phyloP scores from a whole-genome alignment of 306 rosid genomes.

The Senna tora region DNA sequence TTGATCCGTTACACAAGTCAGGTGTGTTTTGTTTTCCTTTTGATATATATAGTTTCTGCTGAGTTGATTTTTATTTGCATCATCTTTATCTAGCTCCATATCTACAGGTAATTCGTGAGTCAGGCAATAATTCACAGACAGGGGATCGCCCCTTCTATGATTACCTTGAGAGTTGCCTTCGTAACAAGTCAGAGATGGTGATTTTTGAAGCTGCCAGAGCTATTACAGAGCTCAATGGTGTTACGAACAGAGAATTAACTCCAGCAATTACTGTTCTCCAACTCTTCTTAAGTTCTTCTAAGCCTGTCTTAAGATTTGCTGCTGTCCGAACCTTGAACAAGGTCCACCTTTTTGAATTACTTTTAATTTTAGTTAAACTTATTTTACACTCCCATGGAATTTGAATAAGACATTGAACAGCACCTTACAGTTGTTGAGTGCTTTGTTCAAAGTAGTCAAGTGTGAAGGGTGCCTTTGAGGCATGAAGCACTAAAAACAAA shows the following conservation, averaged over 20 bases:
- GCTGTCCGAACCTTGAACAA: slow-evolving; percentile 99
- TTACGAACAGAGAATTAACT: slow-evolving; percentile 87
- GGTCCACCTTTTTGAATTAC: slow-evolving; percentile 46
- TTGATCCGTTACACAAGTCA: slow-evolving; percentile 96
- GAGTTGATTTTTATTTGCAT: slow-evolving; percentile 22
- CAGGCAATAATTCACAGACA: slow-evolving; percentile 64
- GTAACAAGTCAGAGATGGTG: slow-evolving; percentile 98
- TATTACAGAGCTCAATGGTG: slow-evolving; percentile 90
- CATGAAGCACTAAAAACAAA: background rate
- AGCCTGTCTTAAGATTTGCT: slow-evolving; percentile 98
- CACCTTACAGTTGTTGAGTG: background rate
- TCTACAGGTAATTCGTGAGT: slow-evolving; percentile 86
- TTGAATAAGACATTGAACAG: slow-evolving; percentile 26
- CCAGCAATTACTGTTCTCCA: slow-evolving; percentile 99
- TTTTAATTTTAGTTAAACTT: slow-evolving; percentile 23
- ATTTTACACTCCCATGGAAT: slow-evolving; percentile 20
- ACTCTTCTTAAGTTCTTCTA: slow-evolving; percentile 92
- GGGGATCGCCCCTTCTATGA: slow-evolving; percentile 97
- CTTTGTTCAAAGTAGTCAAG: background rate
- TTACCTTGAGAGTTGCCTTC: slow-evolving; percentile 97
- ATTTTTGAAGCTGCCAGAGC: slow-evolving; percentile 99
- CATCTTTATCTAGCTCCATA: slow-evolving; percentile 23
- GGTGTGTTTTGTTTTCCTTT: slow-evolving; percentile 56
- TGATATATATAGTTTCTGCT: slow-evolving; percentile 15
- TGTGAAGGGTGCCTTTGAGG: slow-evolving; percentile 3